Base-by-base conservation (phyloP, 202 grass and related monocot species). In the Carex sylvatica region DNA sequence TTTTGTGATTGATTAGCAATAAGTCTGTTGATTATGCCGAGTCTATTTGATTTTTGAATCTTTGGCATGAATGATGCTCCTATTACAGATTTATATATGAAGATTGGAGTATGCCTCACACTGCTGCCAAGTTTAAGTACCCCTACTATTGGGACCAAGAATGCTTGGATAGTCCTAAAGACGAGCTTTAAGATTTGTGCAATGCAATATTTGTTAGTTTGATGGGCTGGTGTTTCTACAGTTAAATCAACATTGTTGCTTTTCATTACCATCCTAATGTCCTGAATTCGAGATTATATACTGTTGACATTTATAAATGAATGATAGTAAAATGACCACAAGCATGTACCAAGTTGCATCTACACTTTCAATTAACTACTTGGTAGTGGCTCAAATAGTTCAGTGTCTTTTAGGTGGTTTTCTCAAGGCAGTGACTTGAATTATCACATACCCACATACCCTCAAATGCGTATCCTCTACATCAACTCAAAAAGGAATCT, bases 101-200 rank as follows among this genome's bases (percentile, higher is more conserved):
- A 15, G 89, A 95, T 51, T 98, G 95, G 95, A 90, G 80, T 22
- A 56, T 98, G 90, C 92, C 91, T 52, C 95, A 95, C 68, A 89
- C 78, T 20, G 92, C 92, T 12, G 89, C 92, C 1, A 98, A 89
- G 55, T n/a, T 98, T 76, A 93, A 90, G 80, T 93, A 90, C 55
- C 95, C 95, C 9, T 95, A 85, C 73, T 86, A 87, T 81, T 98
- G 92, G 95, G 95, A 98, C 63, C 84, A 90, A 61, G 89, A 90
- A 61, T 91, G 95, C 78, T 86, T 90, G 7, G 9, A 80, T 61
- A 88, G 63, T 44, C 84, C 86, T 28, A 98, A 95, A 85, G 95
- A 95, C 70, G 95, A 98, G 84, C 87, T 98, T 53, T 95, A 83
- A 88, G 58, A 33, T 51, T 6, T 0, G 33, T 81, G 36, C 16